phyloP scores from a whole-genome alignment of 139 green algal genomes.

The Eudorina sp. region DNA sequence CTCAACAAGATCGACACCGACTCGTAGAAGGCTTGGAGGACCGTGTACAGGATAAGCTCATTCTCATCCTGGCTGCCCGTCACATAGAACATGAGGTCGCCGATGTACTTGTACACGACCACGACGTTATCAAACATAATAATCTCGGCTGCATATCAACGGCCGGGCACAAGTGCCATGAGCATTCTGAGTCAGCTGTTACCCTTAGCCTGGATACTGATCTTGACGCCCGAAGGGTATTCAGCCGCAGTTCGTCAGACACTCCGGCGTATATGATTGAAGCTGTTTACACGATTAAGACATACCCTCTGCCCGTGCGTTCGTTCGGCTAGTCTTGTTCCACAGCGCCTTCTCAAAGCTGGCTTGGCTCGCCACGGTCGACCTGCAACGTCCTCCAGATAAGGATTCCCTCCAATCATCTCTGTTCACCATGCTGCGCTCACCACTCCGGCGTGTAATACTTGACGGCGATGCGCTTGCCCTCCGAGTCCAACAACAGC shows the following conservation, averaged over 20 bases:
- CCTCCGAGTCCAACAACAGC: slow-evolving; percentile 96
- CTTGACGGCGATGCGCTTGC: slow-evolving; percentile 98
- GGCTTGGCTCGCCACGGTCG: slow-evolving; percentile 83
- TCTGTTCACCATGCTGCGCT: background rate
- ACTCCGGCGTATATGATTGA: too few species aligned
- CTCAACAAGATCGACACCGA: slow-evolving; percentile 85
- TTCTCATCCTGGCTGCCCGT: slow-evolving; percentile 95
- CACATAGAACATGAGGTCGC: slow-evolving; percentile 98
- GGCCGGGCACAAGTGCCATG: too few species aligned
- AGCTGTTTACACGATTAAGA: background rate
- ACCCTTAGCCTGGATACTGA: background rate
- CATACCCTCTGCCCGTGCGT: slow-evolving; percentile 93
- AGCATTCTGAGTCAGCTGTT: slow-evolving; percentile 4
- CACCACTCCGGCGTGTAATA: slow-evolving; percentile 95
- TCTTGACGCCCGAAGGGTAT: background rate
- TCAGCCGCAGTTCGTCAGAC: too few species aligned
- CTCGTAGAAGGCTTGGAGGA: slow-evolving; percentile 93
- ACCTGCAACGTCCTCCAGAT: slow-evolving; percentile 66
- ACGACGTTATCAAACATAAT: slow-evolving; percentile 97
- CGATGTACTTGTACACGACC: slow-evolving; percentile 96
- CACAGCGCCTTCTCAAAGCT: slow-evolving; percentile 97
- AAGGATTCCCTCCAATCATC: background rate
- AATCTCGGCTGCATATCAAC: slow-evolving; percentile 90
- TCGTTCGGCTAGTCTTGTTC: slow-evolving; percentile 92
- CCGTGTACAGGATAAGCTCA: slow-evolving; percentile 93